Percentiles rank a stretch among this genome's conserved stretches.
phyloP scores from a whole-genome alignment of 1,284 basidiomycete genomes.

The Cerrena zonata region DNA sequence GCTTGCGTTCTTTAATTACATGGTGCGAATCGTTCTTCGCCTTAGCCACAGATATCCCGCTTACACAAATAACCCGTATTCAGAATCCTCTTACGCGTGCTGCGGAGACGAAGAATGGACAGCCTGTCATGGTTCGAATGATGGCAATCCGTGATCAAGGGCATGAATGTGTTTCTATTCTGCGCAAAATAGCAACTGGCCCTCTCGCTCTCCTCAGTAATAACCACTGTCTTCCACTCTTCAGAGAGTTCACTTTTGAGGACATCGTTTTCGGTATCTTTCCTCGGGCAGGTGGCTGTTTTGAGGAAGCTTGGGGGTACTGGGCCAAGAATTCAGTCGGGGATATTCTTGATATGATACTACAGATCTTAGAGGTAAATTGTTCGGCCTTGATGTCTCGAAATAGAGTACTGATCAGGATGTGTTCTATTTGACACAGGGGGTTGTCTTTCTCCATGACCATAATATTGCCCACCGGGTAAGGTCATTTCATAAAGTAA shows the following conservation, averaged over 20 bases:
- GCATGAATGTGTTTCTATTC: slow-evolving; percentile 1
- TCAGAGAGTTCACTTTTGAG: slow-evolving; percentile 22
- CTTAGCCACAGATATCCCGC: too few species aligned
- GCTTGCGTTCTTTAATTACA: not conserved
- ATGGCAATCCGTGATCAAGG: not conserved
- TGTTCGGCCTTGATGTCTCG: not conserved
- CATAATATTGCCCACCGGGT: not conserved
- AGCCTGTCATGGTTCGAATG: not conserved
- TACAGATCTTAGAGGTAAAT: slow-evolving; percentile 26
- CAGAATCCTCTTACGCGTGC: not conserved
- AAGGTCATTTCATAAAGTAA: too few species aligned
- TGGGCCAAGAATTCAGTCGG: slow-evolving; percentile 26
- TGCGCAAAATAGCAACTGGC: slow-evolving; percentile 2
- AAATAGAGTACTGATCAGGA: not conserved
- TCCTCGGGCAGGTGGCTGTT: slow-evolving; percentile 17
- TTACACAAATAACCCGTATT: too few species aligned
- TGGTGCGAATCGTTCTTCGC: too few species aligned
- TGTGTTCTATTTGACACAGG: too few species aligned
- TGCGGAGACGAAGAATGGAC: not conserved
- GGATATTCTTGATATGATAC: slow-evolving; percentile 27
- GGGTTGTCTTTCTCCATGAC: slow-evolving; percentile 1
- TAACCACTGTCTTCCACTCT: slow-evolving; percentile 16
- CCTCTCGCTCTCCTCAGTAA: not conserved
- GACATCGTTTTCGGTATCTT: slow-evolving; percentile 28
- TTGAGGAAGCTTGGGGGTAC: slow-evolving; percentile 10